Evolutionary conservation across 129 eudicot species (phyloP).

Genomic region (Dittrichia graveolens): DNA sequence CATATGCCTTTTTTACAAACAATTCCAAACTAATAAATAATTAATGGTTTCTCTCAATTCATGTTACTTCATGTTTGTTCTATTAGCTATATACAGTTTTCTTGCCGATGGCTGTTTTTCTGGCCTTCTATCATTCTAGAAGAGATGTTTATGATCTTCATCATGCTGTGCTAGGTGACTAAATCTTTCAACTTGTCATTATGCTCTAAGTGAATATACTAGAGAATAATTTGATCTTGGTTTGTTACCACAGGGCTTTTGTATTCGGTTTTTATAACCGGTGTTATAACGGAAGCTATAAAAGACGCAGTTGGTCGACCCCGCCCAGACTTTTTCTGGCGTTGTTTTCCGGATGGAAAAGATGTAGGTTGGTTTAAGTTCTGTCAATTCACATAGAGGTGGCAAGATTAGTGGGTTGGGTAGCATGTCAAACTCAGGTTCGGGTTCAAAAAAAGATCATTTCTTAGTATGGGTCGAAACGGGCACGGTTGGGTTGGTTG

Average conservation of each 20-base stretch:
- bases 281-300: constrained; percentile 46
- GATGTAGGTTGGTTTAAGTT: constrained; percentile 36
- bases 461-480: background rate
- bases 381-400: background rate
- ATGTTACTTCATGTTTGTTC: background rate
- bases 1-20: background rate
- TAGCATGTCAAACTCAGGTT: background rate
- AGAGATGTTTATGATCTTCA: constrained; percentile 61
- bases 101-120: constrained; percentile 44
- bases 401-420: background rate
- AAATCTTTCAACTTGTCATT: background rate
- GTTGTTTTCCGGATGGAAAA: constrained; percentile 57
- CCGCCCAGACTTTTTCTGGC: constrained; percentile 66
- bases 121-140: constrained; percentile 39
- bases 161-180: constrained; percentile 48
- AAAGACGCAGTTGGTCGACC: constrained; percentile 64
- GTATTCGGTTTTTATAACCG: constrained; percentile 52
- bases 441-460: background rate
- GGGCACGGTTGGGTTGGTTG: background rate
- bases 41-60: background rate
- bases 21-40: background rate
- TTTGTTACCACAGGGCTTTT: constrained; percentile 42
- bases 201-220: background rate
- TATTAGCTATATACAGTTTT: constrained; percentile 43
- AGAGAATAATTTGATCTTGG: background rate